These are phyloP conservation scores for Naematelia aurantialba DNA, from an alignment of 768 basidiomycete genomes.

Conservation along the genomic window DNA sequence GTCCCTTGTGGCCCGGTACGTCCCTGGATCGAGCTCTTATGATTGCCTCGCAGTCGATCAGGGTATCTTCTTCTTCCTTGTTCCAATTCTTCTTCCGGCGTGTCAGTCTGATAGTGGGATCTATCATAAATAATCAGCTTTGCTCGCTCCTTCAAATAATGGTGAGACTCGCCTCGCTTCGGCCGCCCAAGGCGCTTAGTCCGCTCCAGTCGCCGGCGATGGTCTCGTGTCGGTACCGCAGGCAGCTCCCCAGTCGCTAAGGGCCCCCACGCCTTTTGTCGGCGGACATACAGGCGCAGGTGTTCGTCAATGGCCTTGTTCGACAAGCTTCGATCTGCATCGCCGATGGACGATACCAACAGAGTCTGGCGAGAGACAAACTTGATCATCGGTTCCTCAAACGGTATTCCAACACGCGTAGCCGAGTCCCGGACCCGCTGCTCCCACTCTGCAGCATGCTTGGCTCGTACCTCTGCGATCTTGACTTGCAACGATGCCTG, in stretches of 20 bases:
- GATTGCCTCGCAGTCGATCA: conserved; percentile 76
- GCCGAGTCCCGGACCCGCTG: conserved; percentile 15
- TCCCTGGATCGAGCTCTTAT: conserved; percentile 71
- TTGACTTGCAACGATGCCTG: conserved; percentile 24
- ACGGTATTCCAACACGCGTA: conserved; percentile 5
- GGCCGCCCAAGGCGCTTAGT: background rate
- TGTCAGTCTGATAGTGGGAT: background rate
- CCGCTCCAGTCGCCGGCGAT: background rate
- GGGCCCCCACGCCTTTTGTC: background rate
- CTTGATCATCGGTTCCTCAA: conserved; percentile 12
- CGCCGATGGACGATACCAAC: background rate
- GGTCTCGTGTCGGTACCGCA: background rate
- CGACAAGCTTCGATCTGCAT: conserved; percentile 9
- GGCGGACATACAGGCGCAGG: conserved; percentile 11
- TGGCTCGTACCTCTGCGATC: conserved; percentile 19
- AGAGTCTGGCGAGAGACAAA: conserved; percentile 27
- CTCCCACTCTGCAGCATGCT: conserved; percentile 28
- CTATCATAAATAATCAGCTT: background rate
- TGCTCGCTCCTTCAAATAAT: background rate
- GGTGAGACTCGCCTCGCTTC: background rate
- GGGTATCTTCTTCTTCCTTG: conserved; percentile 79
- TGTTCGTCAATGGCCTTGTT: conserved; percentile 18
- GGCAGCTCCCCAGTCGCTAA: background rate
- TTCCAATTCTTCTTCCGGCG: conserved; percentile 61
- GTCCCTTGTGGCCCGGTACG: conserved; percentile 57